Evolutionary conservation across 2,329 filamentous ascomycete species (phyloP).

Genomic region (Sporothrix phasma): DNA sequence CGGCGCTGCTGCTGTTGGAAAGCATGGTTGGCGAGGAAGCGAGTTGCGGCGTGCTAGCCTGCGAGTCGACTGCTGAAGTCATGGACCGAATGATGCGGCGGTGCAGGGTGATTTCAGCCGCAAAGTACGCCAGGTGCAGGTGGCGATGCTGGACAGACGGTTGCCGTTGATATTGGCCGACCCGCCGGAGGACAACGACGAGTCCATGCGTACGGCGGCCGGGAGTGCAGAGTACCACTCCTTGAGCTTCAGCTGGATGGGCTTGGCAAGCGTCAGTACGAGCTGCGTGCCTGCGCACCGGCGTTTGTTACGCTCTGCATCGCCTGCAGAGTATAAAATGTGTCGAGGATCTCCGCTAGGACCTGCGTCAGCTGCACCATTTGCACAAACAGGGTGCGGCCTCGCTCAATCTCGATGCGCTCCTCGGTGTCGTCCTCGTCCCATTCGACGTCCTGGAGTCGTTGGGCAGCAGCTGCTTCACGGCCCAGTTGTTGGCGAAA

Average conservation of each 20-base stretch:
- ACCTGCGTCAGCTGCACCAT: constrained; percentile 68
- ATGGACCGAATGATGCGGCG: constrained; percentile 82
- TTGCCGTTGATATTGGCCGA: constrained; percentile 30
- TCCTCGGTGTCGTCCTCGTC: constrained; percentile 53
- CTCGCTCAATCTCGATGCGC: constrained; percentile 54
- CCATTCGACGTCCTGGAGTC: constrained; percentile 64
- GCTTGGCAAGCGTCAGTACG: constrained; percentile 66
- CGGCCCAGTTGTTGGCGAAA: constrained; percentile 63
- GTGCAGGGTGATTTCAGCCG: constrained; percentile 87
- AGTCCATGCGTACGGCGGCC: constrained; percentile 54
- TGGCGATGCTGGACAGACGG: constrained; percentile 55
- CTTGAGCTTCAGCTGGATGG: constrained; percentile 71
- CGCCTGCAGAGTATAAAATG: constrained; percentile 72
- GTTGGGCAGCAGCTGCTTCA: constrained; percentile 51
- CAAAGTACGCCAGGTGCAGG: constrained; percentile 85
- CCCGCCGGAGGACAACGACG: constrained; percentile 34
- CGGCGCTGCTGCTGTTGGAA: constrained; percentile 20
- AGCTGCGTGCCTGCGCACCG: constrained; percentile 58
- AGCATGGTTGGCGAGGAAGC: constrained; percentile 14
- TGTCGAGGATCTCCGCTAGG: constrained; percentile 70
- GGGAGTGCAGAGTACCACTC: constrained; percentile 73
- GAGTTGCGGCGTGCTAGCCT: constrained; percentile 23
- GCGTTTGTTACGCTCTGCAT: constrained; percentile 58
- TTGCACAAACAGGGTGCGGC: constrained; percentile 60
- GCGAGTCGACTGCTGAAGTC: constrained; percentile 33